phyloP scores from a whole-genome alignment of 164 flowering plant genomes.

The Euptelea pleiosperma region DNA sequence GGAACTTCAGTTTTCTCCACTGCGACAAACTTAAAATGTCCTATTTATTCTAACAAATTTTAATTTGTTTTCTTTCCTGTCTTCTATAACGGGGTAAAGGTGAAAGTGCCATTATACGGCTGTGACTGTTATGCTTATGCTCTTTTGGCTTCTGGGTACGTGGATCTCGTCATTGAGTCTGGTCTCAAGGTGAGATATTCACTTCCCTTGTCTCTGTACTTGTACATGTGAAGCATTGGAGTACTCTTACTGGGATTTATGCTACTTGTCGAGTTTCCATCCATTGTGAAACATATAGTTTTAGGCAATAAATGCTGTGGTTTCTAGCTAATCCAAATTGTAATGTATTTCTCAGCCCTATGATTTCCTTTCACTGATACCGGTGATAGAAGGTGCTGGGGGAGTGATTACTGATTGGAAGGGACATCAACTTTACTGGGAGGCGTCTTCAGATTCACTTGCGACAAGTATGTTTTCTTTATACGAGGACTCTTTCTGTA shows the following conservation, averaged over 20 bases:
- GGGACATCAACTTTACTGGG: conserved; percentile 72
- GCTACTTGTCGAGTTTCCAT: no score
- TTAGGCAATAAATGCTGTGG: background rate
- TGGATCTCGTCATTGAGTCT: conserved; percentile 93
- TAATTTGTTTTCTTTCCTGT: background rate
- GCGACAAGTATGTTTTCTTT: conserved; percentile 52
- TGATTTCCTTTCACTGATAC: conserved; percentile 84
- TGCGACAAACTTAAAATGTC: background rate
- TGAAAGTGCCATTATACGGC: conserved; percentile 92
- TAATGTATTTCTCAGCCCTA: conserved; percentile 63
- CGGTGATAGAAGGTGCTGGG: conserved; percentile 95
- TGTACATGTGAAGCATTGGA: no score
- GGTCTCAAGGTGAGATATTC: conserved; percentile 77
- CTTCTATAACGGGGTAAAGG: conserved; percentile 41
- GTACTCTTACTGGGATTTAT: no score
- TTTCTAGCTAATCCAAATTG: background rate
- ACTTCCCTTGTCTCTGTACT: background rate
- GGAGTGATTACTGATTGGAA: conserved; percentile 90
- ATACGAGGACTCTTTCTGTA: background rate
- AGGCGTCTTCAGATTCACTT: conserved; percentile 63
- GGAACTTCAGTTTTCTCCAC: no score
- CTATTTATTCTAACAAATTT: no score
- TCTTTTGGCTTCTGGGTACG: conserved; percentile 87
- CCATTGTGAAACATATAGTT: background rate
- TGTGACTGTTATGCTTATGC: conserved; percentile 99